Evolutionary conservation across 768 basidiomycete genomes (phyloP).

Genomic region (Xanthoconium purpureum): DNA sequence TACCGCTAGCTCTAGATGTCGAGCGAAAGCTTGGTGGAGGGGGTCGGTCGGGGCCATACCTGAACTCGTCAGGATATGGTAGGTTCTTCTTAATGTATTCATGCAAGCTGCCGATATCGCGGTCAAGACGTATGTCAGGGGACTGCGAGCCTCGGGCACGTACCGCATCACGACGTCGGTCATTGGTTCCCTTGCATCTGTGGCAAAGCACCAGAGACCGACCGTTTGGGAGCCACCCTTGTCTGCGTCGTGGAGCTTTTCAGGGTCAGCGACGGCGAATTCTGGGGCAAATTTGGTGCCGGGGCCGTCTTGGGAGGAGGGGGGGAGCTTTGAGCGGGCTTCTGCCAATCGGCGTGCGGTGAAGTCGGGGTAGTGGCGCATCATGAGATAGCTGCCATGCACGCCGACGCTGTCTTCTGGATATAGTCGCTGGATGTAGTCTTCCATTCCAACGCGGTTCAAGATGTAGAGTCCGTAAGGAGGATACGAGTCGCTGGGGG

Average conservation of each 20-base stretch:
- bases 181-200: conserved; percentile 68
- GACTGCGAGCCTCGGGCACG: conserved; percentile 12
- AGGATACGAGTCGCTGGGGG: conserved; percentile 64
- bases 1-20: conserved; percentile 29
- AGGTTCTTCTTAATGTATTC: conserved; percentile 61
- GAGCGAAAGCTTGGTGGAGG: conserved; percentile 54
- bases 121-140: not conserved
- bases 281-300: conserved; percentile 49
- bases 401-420: conserved; percentile 71
- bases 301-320: conserved; percentile 27
- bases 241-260: conserved; percentile 42
- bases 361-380: conserved; percentile 70
- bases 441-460: conserved; percentile 77
- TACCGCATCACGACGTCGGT: conserved; percentile 69
- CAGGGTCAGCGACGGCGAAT: conserved; percentile 43
- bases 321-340: conserved; percentile 27
- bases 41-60: conserved; percentile 64
- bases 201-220: conserved; percentile 74
- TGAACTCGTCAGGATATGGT: conserved; percentile 69
- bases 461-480: conserved; percentile 84
- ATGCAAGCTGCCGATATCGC: conserved; percentile 46
- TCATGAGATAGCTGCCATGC: conserved; percentile 66
- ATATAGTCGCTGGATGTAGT: conserved; percentile 70
- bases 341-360: conserved; percentile 47
- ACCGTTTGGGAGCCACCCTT: conserved; percentile 59